Base-by-base conservation (phyloP, 139 green algal genomes). In the Eudorina sp. region DNA sequence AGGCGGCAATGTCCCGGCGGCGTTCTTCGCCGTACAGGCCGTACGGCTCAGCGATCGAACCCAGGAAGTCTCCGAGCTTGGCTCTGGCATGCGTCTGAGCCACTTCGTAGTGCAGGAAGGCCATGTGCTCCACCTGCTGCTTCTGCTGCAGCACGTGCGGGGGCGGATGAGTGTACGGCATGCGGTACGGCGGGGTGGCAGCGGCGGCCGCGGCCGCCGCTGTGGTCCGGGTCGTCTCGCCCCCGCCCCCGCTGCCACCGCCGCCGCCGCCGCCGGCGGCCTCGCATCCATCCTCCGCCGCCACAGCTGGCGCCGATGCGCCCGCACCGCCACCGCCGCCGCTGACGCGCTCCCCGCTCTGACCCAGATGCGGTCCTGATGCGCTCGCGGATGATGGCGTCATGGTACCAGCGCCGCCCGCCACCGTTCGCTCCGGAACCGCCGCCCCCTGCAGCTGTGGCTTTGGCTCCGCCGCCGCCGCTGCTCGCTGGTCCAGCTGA, bases 61-160 rank as follows among this genome's bases (percentile, higher is more conserved):
- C 27, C 34, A 88, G 83, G 48, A 88, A 82, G 43, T 88, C 51
- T 5, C 36, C 66, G 36, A 88, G 81, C 83, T 88, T 80, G 38
- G 51, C 48, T 2, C 48, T 7, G 5, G 83, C 83, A 36, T 88
- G 68, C 36, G 13, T 21, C 43, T 55, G 19, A 34, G 83, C 83
- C 66, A 81, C 83, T 5, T 81, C 51, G 14, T 43, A 88, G 83
- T 88, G 83, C 83, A 81, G 36, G 11, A 88, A 53, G 14, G 82
- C 82, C 34, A 23, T 41, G n/a, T 40, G 29, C 53, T 88, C 82
- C 34, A 79, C 46, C 11, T 78, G 62, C 31, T 41, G 62, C 62
- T 78, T 72, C 34, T 27, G 13, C 58, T 60, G 34, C 38, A 75
- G 41, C 43, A n/a, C 51, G 51, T 34, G 41, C 76, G 53, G 23